Evolutionary conservation across 495 filamentous ascomycete species (phyloP).

Genomic region (Penicillium canariense): DNA sequence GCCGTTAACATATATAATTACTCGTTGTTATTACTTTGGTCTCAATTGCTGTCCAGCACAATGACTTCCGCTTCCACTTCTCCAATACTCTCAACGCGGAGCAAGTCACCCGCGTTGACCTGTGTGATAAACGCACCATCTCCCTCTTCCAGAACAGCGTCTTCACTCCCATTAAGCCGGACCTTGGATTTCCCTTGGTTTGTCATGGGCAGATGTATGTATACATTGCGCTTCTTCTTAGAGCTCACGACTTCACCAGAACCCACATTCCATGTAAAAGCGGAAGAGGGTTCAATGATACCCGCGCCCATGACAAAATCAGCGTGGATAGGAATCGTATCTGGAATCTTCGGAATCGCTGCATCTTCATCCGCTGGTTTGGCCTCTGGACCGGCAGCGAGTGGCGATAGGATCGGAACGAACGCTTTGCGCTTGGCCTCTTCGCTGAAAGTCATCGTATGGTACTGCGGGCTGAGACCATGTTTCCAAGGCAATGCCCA

Average conservation of each 20-base stretch:
- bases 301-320: slow-evolving; percentile 76
- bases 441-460: slow-evolving; percentile 65
- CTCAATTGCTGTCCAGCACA: slow-evolving; percentile 54
- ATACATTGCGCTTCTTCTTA: slow-evolving; percentile 63
- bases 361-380: slow-evolving; percentile 55
- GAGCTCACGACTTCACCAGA: slow-evolving; percentile 40
- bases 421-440: slow-evolving; percentile 65
- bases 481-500: slow-evolving; percentile 72
- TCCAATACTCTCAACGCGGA: slow-evolving; percentile 62
- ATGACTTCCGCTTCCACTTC: slow-evolving; percentile 67
- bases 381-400: slow-evolving; percentile 61
- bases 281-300: slow-evolving; percentile 53
- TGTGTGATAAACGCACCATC: slow-evolving; percentile 68
- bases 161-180: slow-evolving; percentile 58
- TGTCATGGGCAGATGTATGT: slow-evolving; percentile 73
- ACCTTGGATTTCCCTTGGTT: slow-evolving; percentile 67
- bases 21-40: neutral
- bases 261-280: slow-evolving; percentile 63
- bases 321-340: slow-evolving; percentile 75
- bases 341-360: slow-evolving; percentile 53
- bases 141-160: slow-evolving; percentile 62
- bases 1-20: neutral
- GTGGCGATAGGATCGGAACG: slow-evolving; percentile 65
- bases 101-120: slow-evolving; percentile 56
- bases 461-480: slow-evolving; percentile 67